Evolutionary conservation across 805 yeast species (phyloP).

Genomic region (Cyberlindnera euphorbiiphila): DNA sequence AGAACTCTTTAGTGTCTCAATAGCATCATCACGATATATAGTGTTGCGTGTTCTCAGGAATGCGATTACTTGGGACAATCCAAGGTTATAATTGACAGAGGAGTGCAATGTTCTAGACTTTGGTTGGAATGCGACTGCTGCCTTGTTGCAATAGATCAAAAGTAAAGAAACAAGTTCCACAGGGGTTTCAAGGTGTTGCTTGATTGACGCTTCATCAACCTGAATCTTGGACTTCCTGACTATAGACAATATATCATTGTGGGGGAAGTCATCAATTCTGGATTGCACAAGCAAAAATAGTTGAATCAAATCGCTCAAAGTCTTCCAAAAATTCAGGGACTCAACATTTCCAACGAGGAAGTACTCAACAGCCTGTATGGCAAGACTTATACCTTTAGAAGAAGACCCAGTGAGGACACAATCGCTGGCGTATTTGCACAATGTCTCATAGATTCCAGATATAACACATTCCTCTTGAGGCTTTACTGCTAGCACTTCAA

Average conservation of each 20-base stretch:
- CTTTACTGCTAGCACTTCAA: slow-evolving; percentile 35
- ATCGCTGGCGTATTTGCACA: slow-evolving; percentile 49
- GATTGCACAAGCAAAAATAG: slow-evolving; percentile 55
- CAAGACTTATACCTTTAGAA: slow-evolving; percentile 56
- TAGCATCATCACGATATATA: slow-evolving; percentile 46
- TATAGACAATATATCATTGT: slow-evolving; percentile 30
- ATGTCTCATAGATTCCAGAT: slow-evolving; percentile 52
- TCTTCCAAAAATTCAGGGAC: slow-evolving; percentile 64
- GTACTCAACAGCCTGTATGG: slow-evolving; percentile 43
- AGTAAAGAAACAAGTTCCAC: slow-evolving; percentile 37
- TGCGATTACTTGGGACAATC: slow-evolving; percentile 55
- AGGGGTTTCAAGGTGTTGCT: slow-evolving; percentile 24
- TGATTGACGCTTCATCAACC: slow-evolving; percentile 28
- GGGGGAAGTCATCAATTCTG: slow-evolving; percentile 47
- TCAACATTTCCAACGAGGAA: slow-evolving; percentile 35
- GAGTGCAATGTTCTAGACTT: slow-evolving; percentile 50
- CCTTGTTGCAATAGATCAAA: slow-evolving; percentile 44
- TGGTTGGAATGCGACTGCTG: slow-evolving; percentile 38
- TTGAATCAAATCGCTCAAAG: slow-evolving; percentile 52
- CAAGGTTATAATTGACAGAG: slow-evolving; percentile 63
- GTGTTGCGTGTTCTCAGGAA: slow-evolving; percentile 30
- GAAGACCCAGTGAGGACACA: slow-evolving; percentile 58
- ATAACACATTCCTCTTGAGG: slow-evolving; percentile 51
- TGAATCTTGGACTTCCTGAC: slow-evolving; percentile 25
- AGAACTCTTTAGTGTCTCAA: slow-evolving; percentile 58